phyloP scores from a whole-genome alignment of 2,329 filamentous ascomycete species.

The Emericellopsis atlantica region DNA sequence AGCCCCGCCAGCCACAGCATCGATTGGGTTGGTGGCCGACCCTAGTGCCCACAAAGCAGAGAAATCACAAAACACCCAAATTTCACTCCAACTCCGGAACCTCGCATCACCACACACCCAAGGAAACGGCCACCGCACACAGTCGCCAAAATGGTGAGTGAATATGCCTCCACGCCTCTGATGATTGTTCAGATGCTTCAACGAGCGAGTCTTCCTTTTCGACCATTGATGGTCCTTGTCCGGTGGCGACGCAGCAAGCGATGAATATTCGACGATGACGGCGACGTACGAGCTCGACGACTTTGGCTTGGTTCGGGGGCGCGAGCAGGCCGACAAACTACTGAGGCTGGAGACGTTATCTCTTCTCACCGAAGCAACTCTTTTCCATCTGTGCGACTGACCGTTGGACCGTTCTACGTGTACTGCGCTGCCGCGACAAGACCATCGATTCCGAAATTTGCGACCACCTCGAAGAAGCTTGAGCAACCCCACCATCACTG shows the following conservation, averaged over 20 bases:
- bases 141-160: constrained; percentile 37
- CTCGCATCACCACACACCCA: constrained; percentile 28
- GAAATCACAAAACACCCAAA: constrained; percentile 30
- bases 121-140: constrained; percentile 26
- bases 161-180: not conserved
- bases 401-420: not conserved
- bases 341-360: too few species aligned
- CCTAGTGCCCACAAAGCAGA: constrained; percentile 30
- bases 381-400: not conserved
- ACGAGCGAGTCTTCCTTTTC: constrained; percentile 1
- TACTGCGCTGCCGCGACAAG: not conserved
- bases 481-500: not conserved
- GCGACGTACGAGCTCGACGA: not conserved
- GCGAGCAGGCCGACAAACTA: too few species aligned
- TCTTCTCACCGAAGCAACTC: too few species aligned
- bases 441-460: constrained; percentile 1
- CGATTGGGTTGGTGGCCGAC: constrained; percentile 21
- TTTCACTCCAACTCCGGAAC: constrained; percentile 20
- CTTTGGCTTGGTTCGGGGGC: too few species aligned
- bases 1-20: constrained; percentile 10
- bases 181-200: not conserved
- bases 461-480: not conserved
- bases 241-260: not conserved
- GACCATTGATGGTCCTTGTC: constrained; percentile 2
- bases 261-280: not conserved